These are phyloP conservation scores for Amyloporia xantha DNA, from an alignment of 768 basidiomycete species.

Conservation along the genomic window DNA sequence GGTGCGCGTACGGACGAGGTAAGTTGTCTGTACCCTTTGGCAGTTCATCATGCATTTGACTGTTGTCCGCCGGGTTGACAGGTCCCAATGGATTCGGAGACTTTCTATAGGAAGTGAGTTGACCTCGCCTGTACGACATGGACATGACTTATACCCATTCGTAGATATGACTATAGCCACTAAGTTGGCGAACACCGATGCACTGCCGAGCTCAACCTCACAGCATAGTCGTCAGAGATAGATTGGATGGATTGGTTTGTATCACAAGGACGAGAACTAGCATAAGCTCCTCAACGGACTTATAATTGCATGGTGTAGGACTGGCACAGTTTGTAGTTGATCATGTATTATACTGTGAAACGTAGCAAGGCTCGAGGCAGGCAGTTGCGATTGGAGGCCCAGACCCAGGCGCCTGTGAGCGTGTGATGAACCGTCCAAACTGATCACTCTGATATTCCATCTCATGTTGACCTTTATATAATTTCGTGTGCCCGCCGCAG, in stretches of 20 bases:
- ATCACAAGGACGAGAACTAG: neutral
- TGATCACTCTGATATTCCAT: neutral
- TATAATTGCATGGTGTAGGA: neutral
- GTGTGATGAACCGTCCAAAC: slow-evolving; percentile 5
- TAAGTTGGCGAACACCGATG: slow-evolving; percentile 9
- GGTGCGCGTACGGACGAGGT: slow-evolving; percentile 59
- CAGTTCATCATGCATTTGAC: neutral
- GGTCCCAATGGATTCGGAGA: slow-evolving; percentile 73
- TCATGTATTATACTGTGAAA: neutral
- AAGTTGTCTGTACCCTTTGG: slow-evolving; percentile 11
- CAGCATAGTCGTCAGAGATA: slow-evolving; percentile 6
- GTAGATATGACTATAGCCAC: slow-evolving; percentile 45
- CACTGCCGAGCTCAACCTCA: slow-evolving; percentile 4
- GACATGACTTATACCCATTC: slow-evolving; percentile 8
- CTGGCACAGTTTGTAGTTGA: neutral
- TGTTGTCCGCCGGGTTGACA: slow-evolving; percentile 21
- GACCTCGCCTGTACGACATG: neutral
- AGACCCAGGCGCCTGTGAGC: slow-evolving; percentile 4
- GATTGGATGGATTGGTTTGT: neutral
- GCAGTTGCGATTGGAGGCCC: neutral
- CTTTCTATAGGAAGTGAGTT: slow-evolving; percentile 77
- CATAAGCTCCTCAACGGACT: neutral
- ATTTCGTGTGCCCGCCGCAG: neutral
- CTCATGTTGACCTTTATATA: slow-evolving; percentile 2
- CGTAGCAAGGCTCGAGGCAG: neutral